phyloP scores from a whole-genome alignment of 2,329 filamentous ascomycete genomes.

The Calonectria henricotiae region DNA sequence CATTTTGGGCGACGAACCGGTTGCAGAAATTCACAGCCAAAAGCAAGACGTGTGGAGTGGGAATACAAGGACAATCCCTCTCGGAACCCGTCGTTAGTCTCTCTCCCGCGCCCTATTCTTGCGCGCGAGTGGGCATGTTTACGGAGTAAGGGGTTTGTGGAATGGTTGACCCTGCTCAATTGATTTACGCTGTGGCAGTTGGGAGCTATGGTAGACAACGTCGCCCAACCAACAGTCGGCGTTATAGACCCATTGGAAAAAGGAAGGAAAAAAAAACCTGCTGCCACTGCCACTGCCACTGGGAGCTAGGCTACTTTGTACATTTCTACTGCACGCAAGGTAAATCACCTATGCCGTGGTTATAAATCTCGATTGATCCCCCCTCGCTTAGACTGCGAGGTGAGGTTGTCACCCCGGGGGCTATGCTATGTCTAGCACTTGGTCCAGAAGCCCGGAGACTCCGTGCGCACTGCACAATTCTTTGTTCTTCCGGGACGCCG shows the following conservation, averaged over 20 bases:
- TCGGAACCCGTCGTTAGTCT: not conserved
- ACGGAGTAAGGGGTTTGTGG: constrained; percentile 7
- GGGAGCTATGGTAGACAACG: constrained; percentile 3
- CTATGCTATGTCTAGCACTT: constrained; percentile 16
- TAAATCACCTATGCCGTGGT: constrained; percentile 1
- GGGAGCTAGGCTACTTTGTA: not conserved
- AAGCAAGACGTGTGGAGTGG: constrained; percentile 8
- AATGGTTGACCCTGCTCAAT: constrained; percentile 19
- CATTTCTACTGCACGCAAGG: not conserved
- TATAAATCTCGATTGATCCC: constrained; percentile 25
- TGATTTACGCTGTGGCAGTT: constrained; percentile 27
- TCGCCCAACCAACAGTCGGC: constrained; percentile 28
- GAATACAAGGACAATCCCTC: constrained; percentile 21
- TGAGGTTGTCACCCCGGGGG: constrained; percentile 10
- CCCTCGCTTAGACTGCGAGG: constrained; percentile 13
- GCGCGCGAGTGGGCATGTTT: not conserved
- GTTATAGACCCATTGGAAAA: not conserved
- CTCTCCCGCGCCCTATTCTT: not conserved
- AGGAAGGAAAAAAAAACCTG: too few species aligned
- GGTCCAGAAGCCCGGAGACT: not conserved
- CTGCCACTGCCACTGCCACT: not conserved
- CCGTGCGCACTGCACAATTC: constrained; percentile 9
- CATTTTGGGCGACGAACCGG: constrained; percentile 9
- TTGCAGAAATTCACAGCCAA: not conserved
- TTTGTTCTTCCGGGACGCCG: not conserved